A percentile compares a stretch with the other conserved stretches of the same genome.
These are phyloP conservation scores for Ganoderma meredithae DNA, from an alignment of 1,284 basidiomycete genomes.

Conservation along the genomic window DNA sequence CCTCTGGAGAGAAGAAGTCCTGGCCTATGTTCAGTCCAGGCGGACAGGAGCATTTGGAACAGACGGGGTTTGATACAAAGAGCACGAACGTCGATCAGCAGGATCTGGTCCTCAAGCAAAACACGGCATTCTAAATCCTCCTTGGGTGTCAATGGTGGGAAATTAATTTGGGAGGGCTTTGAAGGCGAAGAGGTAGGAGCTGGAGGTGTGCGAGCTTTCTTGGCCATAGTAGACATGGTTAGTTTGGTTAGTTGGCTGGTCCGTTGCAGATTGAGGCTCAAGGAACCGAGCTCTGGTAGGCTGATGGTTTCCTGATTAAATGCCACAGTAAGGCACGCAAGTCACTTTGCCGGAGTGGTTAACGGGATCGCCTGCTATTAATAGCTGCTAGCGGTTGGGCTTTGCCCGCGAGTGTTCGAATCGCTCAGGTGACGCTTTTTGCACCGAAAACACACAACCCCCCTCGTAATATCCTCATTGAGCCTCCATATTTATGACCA, in stretches of 20 bases:
- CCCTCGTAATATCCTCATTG: no score
- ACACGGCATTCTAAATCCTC: conserved; percentile 50
- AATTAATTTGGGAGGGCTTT: conserved; percentile 27
- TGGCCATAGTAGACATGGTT: conserved; percentile 22
- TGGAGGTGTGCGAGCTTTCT: conserved; percentile 23
- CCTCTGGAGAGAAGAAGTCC: conserved; percentile 63
- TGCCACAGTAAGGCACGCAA: background rate
- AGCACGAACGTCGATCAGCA: conserved; percentile 63
- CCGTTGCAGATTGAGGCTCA: no score
- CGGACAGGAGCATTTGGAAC: background rate
- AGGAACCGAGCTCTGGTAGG: no score
- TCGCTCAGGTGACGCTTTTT: conserved; percentile 85
- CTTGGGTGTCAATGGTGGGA: conserved; percentile 51
- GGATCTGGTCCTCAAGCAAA: conserved; percentile 70
- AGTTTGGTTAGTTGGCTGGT: background rate
- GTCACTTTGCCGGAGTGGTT: conserved; percentile 94
- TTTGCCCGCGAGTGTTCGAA: conserved; percentile 88
- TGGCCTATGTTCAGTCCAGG: conserved; percentile 38
- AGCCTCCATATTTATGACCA: no score
- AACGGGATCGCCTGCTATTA: conserved; percentile 89
- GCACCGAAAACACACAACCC: no score
- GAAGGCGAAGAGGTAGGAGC: conserved; percentile 9
- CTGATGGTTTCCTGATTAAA: background rate
- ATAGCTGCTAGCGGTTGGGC: conserved; percentile 41
- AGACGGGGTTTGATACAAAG: background rate